A percentile compares a stretch with the other conserved stretches of the same genome.
phyloP scores from a whole-genome alignment of 2,329 filamentous ascomycete species.

The Aspergillus sergii region DNA sequence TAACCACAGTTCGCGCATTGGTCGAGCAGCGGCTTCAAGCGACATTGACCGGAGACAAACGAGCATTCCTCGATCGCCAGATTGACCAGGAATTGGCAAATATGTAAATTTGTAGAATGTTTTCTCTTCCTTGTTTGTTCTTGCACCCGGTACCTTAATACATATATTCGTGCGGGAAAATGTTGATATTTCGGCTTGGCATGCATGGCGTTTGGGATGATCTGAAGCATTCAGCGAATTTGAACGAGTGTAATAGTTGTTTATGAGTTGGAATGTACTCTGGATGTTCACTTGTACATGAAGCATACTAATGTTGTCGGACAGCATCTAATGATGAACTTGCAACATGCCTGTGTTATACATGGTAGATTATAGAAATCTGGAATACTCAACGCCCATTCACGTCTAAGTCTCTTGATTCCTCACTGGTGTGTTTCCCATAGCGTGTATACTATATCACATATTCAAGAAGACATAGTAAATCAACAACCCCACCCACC shows the following conservation, averaged over 20 bases:
- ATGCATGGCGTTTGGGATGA: constrained; percentile 20
- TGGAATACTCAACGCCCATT: too few species aligned
- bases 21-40: constrained; percentile 93
- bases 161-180: constrained; percentile 7
- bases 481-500: not conserved
- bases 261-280: not conserved
- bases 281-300: not conserved
- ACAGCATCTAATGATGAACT: not conserved
- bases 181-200: constrained; percentile 9
- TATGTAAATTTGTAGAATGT: constrained; percentile 63
- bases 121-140: not conserved
- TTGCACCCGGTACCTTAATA: constrained; percentile 6
- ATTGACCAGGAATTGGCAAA: constrained; percentile 93
- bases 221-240: constrained; percentile 12
- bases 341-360: not conserved
- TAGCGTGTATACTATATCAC: too few species aligned
- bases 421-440: too few species aligned
- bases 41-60: constrained; percentile 81
- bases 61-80: constrained; percentile 85
- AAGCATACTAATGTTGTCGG: not conserved
- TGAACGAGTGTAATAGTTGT: constrained; percentile 10
- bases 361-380: not conserved
- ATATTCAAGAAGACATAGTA: not conserved
- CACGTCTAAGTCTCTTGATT: too few species aligned
- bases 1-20: constrained; percentile 67